Conservation (phyloP, 2,329 filamentous ascomycete species). For the Verruconis gallopava region DNA sequence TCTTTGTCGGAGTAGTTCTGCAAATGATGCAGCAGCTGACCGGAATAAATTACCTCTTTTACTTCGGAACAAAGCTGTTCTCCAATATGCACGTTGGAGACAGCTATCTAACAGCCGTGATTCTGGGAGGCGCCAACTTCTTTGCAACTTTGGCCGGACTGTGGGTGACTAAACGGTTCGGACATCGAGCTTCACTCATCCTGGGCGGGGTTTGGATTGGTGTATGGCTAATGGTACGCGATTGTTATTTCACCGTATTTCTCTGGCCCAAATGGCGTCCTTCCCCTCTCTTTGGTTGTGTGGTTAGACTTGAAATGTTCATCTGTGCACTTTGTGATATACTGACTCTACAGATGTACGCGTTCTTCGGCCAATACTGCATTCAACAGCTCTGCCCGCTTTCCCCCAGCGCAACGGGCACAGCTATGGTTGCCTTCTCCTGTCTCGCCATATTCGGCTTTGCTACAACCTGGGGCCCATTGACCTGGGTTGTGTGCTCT, state of each 20-base stretch:
- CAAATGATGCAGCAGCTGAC: slow-evolving; percentile 57
- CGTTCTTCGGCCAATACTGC: slow-evolving; percentile 32
- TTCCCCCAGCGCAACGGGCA: slow-evolving; percentile 31
- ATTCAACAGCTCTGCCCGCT: slow-evolving; percentile 21
- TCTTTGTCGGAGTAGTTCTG: slow-evolving; percentile 39
- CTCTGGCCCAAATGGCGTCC: no score
- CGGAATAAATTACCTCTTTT: slow-evolving; percentile 56
- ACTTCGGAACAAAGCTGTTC: slow-evolving; percentile 36
- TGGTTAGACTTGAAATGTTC: no score
- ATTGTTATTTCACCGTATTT: no score
- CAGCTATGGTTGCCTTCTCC: slow-evolving; percentile 53
- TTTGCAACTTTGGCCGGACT: slow-evolving; percentile 32
- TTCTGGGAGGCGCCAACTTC: slow-evolving; percentile 36
- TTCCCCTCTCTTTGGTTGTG: no score
- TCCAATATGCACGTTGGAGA: slow-evolving; percentile 23
- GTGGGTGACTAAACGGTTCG: slow-evolving; percentile 33
- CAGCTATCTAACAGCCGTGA: slow-evolving; percentile 33
- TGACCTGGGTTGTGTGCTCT: slow-evolving; percentile 56
- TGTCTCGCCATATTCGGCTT: slow-evolving; percentile 55
- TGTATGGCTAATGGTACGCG: slow-evolving; percentile 41
- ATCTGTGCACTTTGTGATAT: no score
- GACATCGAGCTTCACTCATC: slow-evolving; percentile 32
- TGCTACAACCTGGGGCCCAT: slow-evolving; percentile 57
- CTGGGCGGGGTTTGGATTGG: slow-evolving; percentile 35
- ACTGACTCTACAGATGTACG: slow-evolving; percentile 21